A percentile compares a stretch with the other conserved stretches of the same genome.
Evolutionary conservation across 2,329 filamentous ascomycete genomes (phyloP).

Genomic region (Paraconiothyrium sp.): DNA sequence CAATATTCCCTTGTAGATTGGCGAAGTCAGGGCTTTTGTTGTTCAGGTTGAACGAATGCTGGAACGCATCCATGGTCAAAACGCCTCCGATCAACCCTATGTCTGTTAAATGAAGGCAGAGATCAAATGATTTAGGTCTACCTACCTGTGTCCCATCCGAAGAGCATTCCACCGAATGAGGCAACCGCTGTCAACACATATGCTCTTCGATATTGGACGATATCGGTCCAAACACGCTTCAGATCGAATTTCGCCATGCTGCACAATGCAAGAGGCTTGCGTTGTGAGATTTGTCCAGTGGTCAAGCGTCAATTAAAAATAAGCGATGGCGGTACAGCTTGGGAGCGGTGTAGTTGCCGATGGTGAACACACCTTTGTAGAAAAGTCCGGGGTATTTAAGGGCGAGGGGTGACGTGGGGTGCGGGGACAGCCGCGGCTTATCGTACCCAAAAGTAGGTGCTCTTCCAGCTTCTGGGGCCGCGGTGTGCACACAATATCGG

Average conservation of each 20-base stretch:
- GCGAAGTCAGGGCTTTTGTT: slow-evolving; percentile 43
- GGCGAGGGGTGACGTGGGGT: slow-evolving; percentile 5
- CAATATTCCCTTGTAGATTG: slow-evolving; percentile 56
- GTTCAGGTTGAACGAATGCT: slow-evolving; percentile 53
- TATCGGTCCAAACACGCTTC: slow-evolving; percentile 48
- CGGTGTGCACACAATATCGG: no score
- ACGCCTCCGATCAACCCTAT: slow-evolving; percentile 42
- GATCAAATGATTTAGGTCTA: no score
- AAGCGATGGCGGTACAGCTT: not conserved
- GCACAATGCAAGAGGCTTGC: not conserved
- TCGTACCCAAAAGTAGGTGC: not conserved
- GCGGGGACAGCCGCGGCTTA: slow-evolving; percentile 7
- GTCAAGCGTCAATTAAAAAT: not conserved
- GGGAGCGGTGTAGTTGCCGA: not conserved
- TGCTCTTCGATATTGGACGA: slow-evolving; percentile 52
- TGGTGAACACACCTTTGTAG: not conserved
- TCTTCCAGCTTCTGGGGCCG: no score
- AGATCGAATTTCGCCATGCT: slow-evolving; percentile 46
- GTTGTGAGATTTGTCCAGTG: not conserved
- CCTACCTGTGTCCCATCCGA: slow-evolving; percentile 49
- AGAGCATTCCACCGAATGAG: slow-evolving; percentile 54
- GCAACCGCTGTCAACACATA: slow-evolving; percentile 55
- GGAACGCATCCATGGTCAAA: slow-evolving; percentile 55
- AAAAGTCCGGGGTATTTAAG: slow-evolving; percentile 6
- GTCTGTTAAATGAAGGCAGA: no score